Evolutionary conservation across 192 early-diverging fungal genomes (phyloP), one percentile per base, ranked within the genome.

Genomic region (Umbelopsis vinacea): DNA sequence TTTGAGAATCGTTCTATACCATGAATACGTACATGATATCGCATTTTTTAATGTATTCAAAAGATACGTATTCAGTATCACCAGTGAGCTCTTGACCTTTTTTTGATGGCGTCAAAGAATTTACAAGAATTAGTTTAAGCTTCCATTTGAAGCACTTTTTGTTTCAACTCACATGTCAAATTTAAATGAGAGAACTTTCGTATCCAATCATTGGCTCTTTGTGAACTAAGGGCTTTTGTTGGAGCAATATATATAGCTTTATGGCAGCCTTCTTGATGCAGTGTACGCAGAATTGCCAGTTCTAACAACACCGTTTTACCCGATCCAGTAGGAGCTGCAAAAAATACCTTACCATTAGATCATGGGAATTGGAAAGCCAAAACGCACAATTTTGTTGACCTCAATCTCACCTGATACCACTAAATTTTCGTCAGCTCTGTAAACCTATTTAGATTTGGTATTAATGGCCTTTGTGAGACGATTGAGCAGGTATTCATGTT

Each of bases 231-330:
- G 11, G 89, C 76, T 46, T 89, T 91, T 35, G 89, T 91, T 2
- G 92, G 92, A 3, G 89, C 90, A 73, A 93, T 85, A 69, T 93
- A 93, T 22, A 93, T 79, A 22, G 90, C 81, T 70, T 89, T 90
- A 35, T 80, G 71, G 15, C 72, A 43, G 6, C 60, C 0, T 67
- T 24, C 4, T 43, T 53, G 24, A 19, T 69, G 74, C 8, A 80
- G 26, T 14, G 48, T 17, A 0, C 72, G 50, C 7, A 83, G 50
- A 66, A 83, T 83, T 23, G 78, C 87, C 10, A 92, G 67, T 71
- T 91, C 89, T 80, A 91, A 78, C 17, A 92, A 57, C 9, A 78
- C 81, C 3, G 91, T 91, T 70, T 93, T 93, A 17, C 91, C 91
- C 8, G 88, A 85, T 6, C 90, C 89, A 11, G 91, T 93, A 4